Evolutionary conservation across 2,329 filamentous ascomycete genomes (phyloP).

Genomic region (Grosmannia clavigera): DNA sequence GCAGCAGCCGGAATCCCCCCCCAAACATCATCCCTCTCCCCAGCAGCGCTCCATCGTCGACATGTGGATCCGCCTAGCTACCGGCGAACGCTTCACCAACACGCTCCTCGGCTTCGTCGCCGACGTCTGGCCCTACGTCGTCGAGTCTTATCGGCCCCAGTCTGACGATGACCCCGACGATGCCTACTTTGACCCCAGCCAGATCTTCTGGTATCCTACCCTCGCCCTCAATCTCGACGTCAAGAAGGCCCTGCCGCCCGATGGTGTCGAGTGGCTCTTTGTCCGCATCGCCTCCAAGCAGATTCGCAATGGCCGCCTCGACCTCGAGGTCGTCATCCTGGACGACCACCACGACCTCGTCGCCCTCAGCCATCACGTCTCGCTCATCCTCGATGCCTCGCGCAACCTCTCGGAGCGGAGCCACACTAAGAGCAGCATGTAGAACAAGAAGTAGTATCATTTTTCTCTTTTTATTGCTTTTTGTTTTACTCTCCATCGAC

Average conservation of each 20-base stretch:
- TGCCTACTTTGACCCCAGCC: neutral
- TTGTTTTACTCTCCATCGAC: neutral
- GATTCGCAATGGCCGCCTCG: slow-evolving; percentile 59
- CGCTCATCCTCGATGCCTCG: slow-evolving; percentile 47
- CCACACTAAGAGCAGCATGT: neutral
- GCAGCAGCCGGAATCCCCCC: neutral
- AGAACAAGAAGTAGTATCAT: neutral
- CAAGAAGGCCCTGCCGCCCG: slow-evolving; percentile 56
- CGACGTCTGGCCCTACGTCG: slow-evolving; percentile 57
- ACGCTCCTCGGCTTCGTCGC: slow-evolving; percentile 50
- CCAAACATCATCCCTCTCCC: too few relatives aligned
- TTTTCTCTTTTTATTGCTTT: neutral
- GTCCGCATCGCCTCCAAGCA: slow-evolving; percentile 51
- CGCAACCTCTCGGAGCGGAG: slow-evolving; percentile 36
- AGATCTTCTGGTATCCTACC: slow-evolving; percentile 60
- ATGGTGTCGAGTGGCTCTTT: slow-evolving; percentile 62
- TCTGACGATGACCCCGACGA: neutral
- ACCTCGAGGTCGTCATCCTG: slow-evolving; percentile 57
- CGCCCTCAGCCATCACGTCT: slow-evolving; percentile 56
- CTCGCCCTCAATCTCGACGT: slow-evolving; percentile 63
- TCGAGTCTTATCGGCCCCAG: slow-evolving; percentile 34
- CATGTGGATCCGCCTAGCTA: slow-evolving; percentile 53
- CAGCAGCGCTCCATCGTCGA: slow-evolving; percentile 32
- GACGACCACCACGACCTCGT: slow-evolving; percentile 54
- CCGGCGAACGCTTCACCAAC: slow-evolving; percentile 50